A percentile compares a stretch with the other conserved stretches of the same genome.
phyloP scores from a whole-genome alignment of 768 basidiomycete species.

The Hericium erinaceus region DNA sequence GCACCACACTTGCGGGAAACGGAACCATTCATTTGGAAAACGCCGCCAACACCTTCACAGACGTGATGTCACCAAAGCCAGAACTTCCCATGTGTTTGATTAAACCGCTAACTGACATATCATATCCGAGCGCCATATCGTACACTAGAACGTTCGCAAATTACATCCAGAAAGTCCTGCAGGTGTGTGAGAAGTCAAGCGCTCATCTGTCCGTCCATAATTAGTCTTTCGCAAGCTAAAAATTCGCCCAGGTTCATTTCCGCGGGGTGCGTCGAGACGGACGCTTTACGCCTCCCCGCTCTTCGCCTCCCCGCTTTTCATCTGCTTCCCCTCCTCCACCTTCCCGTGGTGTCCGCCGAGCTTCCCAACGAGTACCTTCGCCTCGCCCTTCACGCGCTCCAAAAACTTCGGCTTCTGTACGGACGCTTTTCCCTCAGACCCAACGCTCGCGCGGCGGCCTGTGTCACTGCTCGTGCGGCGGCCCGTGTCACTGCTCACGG shows the following conservation, averaged over 20 bases:
- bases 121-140: neutral
- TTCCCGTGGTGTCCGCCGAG: neutral
- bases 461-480: neutral
- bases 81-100: too few relatives aligned
- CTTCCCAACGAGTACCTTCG: constrained; percentile 4
- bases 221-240: too few relatives aligned
- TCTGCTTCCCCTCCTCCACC: constrained; percentile 2
- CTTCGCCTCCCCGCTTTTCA: neutral
- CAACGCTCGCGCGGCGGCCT: neutral
- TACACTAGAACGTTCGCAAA: neutral
- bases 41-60: too few relatives aligned
- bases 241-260: too few relatives aligned
- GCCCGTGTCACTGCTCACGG: neutral
- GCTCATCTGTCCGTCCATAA: too few relatives aligned
- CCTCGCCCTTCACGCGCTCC: constrained; percentile 4
- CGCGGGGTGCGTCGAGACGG: too few relatives aligned
- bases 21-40: too few relatives aligned
- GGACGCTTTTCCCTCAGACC: neutral
- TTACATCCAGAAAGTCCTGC: neutral
- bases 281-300: neutral
- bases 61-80: too few relatives aligned
- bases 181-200: too few relatives aligned
- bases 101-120: neutral
- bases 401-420: neutral
- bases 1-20: too few relatives aligned